These are phyloP conservation scores for Pisolithus thermaeus DNA, from an alignment of 1,284 basidiomycete genomes.

Conservation along the genomic window DNA sequence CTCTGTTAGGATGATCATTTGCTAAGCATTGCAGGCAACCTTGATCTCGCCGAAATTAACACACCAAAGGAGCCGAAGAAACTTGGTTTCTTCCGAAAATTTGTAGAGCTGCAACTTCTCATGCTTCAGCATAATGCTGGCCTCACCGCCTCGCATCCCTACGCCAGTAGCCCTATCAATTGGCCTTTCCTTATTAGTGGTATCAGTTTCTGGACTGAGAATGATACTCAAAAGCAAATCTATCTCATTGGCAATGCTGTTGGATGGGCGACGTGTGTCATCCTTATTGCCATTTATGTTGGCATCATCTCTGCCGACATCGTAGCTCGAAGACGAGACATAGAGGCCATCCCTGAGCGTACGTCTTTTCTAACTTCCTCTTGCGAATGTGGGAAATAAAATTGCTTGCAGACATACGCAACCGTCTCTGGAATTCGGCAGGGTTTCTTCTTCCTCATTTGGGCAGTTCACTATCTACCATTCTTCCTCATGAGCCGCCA, in stretches of 20 bases:
- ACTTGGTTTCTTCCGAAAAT: constrained; percentile 94
- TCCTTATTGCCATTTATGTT: constrained; percentile 81
- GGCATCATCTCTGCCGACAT: constrained; percentile 89
- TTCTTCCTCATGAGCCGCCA: constrained; percentile 99
- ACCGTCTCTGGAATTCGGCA: constrained; percentile 92
- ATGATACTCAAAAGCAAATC: constrained; percentile 82
- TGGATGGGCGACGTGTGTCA: constrained; percentile 92
- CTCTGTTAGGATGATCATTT: not conserved
- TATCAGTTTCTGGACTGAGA: constrained; percentile 97
- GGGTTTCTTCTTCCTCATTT: constrained; percentile 92
- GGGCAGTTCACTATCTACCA: constrained; percentile 95
- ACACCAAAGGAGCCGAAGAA: constrained; percentile 67
- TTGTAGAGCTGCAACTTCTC: constrained; percentile 85
- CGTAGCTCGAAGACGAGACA: constrained; percentile 78
- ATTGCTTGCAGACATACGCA: constrained; percentile 64
- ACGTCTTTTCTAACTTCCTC: constrained; percentile 30
- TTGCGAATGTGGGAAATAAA: constrained; percentile 4
- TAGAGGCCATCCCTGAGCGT: constrained; percentile 85
- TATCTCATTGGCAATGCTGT: constrained; percentile 94
- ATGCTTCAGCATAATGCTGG: constrained; percentile 99
- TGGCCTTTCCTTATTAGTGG: constrained; percentile 97
- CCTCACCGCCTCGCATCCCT: constrained; percentile 91
- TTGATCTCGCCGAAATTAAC: constrained; percentile 13
- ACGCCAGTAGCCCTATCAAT: constrained; percentile 90
- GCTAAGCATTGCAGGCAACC: constrained; percentile 10